Conservation (phyloP, 306 rosid species). For the Prunus padus region DNA sequence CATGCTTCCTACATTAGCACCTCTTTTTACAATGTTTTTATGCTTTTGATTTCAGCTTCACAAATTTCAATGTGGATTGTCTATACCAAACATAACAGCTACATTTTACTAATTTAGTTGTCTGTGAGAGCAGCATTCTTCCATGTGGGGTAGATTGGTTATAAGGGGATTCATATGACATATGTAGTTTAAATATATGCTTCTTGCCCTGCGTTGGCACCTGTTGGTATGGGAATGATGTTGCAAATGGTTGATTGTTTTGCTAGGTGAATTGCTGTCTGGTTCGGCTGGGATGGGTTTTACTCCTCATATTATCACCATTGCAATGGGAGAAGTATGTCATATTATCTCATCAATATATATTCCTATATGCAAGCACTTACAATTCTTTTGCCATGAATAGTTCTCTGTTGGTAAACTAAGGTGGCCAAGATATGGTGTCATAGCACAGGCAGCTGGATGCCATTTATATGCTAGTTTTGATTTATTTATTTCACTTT, state of each 20-base stretch:
- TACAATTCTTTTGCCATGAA: background rate
- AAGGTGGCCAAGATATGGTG: background rate
- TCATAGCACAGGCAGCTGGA: too few relatives aligned
- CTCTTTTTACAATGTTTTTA: too few relatives aligned
- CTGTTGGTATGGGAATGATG: constrained; percentile 21
- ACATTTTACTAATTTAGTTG: too few relatives aligned
- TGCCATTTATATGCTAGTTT: background rate
- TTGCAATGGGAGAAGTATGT: constrained; percentile 86
- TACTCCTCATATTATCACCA: constrained; percentile 83
- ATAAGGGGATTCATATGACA: background rate
- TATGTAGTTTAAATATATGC: constrained; percentile 1
- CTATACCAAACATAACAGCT: too few relatives aligned
- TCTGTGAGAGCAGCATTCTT: too few relatives aligned
- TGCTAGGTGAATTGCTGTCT: constrained; percentile 72
- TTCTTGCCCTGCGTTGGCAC: constrained; percentile 5
- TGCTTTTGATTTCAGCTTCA: too few relatives aligned
- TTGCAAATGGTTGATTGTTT: constrained; percentile 33
- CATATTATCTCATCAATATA: constrained; percentile 14
- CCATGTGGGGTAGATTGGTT: background rate
- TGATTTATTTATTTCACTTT: too few relatives aligned
- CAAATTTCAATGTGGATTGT: too few relatives aligned
- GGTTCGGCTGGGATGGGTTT: constrained; percentile 92
- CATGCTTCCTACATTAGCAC: too few relatives aligned
- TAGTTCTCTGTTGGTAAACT: background rate
- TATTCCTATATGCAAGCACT: background rate